phyloP scores from a whole-genome alignment of 495 filamentous ascomycete species.

The Tirmania nivea region DNA sequence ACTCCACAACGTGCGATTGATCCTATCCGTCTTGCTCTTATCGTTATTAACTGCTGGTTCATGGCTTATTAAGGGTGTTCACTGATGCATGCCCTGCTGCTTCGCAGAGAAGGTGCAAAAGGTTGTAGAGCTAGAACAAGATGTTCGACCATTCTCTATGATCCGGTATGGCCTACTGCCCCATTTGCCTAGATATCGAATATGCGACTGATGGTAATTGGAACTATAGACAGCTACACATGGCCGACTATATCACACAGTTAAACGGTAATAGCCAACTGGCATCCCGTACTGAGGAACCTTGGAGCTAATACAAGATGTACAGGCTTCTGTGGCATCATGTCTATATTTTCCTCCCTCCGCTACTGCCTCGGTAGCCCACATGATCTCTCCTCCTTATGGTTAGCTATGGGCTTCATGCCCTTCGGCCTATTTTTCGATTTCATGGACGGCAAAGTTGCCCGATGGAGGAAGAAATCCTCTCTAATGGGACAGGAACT shows the following conservation, averaged over 20 bases:
- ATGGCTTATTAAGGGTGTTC: too few species aligned
- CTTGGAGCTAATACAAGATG: neutral
- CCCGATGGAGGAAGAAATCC: conserved; percentile 85
- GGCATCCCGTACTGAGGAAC: neutral
- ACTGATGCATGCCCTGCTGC: neutral
- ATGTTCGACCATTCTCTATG: conserved; percentile 35
- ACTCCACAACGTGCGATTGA: neutral
- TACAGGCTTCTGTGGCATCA: conserved; percentile 57
- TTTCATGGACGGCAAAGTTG: conserved; percentile 93
- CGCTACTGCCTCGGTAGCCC: conserved; percentile 74
- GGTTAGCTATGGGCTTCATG: conserved; percentile 65
- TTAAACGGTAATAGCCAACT: conserved; percentile 47
- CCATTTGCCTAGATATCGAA: too few species aligned
- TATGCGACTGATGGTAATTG: conserved; percentile 3
- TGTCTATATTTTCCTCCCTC: conserved; percentile 90
- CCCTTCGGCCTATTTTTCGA: conserved; percentile 94
- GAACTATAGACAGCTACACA: conserved; percentile 50
- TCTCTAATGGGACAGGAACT: conserved; percentile 95
- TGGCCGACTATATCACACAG: conserved; percentile 88
- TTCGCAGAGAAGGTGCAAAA: conserved; percentile 5
- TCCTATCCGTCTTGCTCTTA: neutral
- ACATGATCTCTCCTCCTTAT: conserved; percentile 41
- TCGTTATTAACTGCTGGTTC: too few species aligned
- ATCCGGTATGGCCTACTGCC: conserved; percentile 30
- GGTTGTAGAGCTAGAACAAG: conserved; percentile 1